phyloP scores from a whole-genome alignment of 176 grass and related monocot genomes.

The Eleusine indica region DNA sequence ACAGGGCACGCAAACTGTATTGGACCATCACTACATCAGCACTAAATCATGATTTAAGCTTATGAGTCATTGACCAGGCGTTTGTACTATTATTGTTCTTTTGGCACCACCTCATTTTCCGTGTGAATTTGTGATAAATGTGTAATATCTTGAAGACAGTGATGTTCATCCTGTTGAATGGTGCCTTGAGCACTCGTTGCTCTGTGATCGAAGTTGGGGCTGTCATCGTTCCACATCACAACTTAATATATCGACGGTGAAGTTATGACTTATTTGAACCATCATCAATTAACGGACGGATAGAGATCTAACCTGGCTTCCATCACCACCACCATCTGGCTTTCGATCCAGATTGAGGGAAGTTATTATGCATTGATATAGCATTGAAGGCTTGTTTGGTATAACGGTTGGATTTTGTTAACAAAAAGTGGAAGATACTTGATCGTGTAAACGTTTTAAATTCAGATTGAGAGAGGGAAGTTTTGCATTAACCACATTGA shows the following conservation, averaged over 20 bases:
- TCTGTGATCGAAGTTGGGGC: neutral
- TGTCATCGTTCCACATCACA: neutral
- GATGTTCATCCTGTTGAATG: conserved; percentile 37
- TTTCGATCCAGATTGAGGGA: conserved; percentile 1
- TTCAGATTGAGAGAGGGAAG: no score
- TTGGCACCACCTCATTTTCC: neutral
- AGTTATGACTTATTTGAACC: neutral
- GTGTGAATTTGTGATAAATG: neutral
- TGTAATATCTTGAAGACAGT: conserved; percentile 2
- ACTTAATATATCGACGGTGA: conserved; percentile 12
- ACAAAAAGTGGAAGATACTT: no score
- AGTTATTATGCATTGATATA: neutral
- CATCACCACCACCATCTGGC: neutral
- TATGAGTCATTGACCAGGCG: neutral
- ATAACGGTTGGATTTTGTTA: no score
- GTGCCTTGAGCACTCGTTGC: neutral
- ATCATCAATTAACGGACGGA: neutral
- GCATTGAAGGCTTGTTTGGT: neutral
- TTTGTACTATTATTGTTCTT: no score
- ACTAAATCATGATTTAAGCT: no score
- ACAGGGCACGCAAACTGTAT: neutral
- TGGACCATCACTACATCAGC: no score
- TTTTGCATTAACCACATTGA: no score
- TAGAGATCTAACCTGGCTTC: neutral
- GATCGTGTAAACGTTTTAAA: no score